phyloP scores from a whole-genome alignment of 371 early-diverging fungal species.

The Nematocida homosporus region DNA sequence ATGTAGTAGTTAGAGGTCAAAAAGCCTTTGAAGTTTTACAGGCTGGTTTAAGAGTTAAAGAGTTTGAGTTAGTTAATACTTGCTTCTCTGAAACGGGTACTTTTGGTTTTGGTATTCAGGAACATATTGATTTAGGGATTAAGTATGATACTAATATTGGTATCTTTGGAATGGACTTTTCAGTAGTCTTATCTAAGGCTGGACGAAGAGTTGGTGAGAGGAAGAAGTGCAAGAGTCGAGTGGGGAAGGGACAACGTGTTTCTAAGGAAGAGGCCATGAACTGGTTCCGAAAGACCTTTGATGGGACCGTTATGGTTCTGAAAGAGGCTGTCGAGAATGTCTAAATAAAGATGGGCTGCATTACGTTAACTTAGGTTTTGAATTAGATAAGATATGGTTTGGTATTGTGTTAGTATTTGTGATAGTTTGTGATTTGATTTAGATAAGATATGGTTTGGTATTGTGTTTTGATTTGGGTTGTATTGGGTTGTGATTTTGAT shows the following conservation, averaged over 20 bases:
- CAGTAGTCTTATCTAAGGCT: slow-evolving; percentile 91
- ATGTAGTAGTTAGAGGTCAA: slow-evolving; percentile 94
- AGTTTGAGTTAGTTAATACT: slow-evolving; percentile 85
- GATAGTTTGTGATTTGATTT: too few relatives aligned
- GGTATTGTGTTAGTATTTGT: slow-evolving; percentile 1
- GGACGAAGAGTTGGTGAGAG: slow-evolving; percentile 91
- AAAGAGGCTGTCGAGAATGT: too few relatives aligned
- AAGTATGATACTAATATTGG: slow-evolving; percentile 99
- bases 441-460: too few relatives aligned
- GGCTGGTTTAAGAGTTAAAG: slow-evolving; percentile 97
- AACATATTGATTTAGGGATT: slow-evolving; percentile 99
- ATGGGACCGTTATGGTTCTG: too few relatives aligned
- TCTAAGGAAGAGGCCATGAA: slow-evolving; percentile 74
- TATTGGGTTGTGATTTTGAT: too few relatives aligned
- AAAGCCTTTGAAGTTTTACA: slow-evolving; percentile 91
- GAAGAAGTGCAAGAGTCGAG: slow-evolving; percentile 77
- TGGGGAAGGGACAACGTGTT: slow-evolving; percentile 87
- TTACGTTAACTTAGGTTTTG: too few relatives aligned
- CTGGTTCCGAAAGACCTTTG: slow-evolving; percentile 71
- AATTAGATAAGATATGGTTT: too few relatives aligned
- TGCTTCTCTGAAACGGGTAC: slow-evolving; percentile 96
- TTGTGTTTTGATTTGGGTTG: too few relatives aligned
- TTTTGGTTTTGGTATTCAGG: slow-evolving; percentile 99
- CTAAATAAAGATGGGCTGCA: too few relatives aligned
- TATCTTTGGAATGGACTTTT: slow-evolving; percentile 81